Conservation (phyloP, 805 yeast genomes). For the Hanseniaspora meyeri region DNA sequence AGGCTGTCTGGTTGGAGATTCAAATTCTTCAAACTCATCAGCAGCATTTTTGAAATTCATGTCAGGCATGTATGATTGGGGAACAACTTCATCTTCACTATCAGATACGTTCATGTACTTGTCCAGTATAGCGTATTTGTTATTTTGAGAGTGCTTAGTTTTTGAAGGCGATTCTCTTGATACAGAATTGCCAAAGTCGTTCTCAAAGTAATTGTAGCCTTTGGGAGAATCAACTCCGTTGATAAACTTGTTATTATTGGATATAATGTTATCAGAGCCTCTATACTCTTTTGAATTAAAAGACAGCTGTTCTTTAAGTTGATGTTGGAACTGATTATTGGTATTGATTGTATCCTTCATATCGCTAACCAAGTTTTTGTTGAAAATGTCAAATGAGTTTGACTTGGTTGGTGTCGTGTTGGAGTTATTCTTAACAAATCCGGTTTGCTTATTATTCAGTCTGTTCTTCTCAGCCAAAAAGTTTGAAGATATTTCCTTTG, state of each 20-base stretch:
- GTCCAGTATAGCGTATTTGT: conserved; percentile 4
- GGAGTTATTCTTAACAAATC: background rate
- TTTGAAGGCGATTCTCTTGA: background rate
- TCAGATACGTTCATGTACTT: conserved; percentile 7
- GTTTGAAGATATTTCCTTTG: background rate
- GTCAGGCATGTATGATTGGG: background rate
- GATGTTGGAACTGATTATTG: background rate
- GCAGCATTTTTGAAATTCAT: background rate
- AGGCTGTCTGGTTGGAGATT: conserved; percentile 9
- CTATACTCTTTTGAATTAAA: background rate
- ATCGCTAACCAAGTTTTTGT: background rate
- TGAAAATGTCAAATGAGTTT: background rate
- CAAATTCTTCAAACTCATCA: background rate
- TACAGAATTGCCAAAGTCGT: background rate
- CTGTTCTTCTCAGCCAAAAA: background rate
- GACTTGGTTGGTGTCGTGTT: background rate
- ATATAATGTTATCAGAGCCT: background rate
- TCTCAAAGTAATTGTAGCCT: background rate
- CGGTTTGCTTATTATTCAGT: background rate
- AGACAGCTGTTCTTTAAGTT: background rate
- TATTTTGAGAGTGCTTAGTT: background rate
- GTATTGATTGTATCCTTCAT: background rate
- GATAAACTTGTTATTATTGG: background rate
- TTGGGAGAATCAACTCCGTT: background rate
- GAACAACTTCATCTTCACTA: conserved; percentile 1